Conservation (phyloP, 345 rosid species). For the Barbarea vulgaris region DNA sequence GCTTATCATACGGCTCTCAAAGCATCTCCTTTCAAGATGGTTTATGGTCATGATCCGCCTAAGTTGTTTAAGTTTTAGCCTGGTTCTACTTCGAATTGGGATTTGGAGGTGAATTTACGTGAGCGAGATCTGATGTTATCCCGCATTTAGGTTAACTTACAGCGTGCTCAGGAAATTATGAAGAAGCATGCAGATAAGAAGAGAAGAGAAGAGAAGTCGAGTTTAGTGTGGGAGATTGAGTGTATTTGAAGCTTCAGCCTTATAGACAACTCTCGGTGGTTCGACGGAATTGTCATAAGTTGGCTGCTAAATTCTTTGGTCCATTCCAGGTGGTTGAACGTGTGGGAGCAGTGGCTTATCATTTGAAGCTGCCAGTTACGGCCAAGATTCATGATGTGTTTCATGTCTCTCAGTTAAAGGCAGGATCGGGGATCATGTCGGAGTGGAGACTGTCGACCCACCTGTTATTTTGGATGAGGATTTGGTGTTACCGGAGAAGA, state of each 20-base stretch:
- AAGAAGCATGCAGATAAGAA: background rate
- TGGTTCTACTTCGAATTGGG: background rate
- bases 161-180: background rate
- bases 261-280: background rate
- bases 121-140: background rate
- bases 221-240: background rate
- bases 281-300: background rate
- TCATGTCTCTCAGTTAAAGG: background rate
- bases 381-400: no score
- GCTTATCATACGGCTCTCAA: background rate
- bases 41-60: background rate
- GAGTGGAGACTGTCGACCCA: no score
- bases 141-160: fast-evolving
- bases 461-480: no score
- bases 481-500: no score
- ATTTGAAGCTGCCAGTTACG: fast-evolving
- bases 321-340: background rate
- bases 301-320: background rate
- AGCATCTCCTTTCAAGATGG: fast-evolving
- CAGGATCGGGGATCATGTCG: no score
- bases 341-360: background rate
- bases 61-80: background rate
- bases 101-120: background rate
- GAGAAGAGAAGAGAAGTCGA: background rate
- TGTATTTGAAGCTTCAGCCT: background rate